phyloP scores from a whole-genome alignment of 352 stramenopile species.

The Globisporangium irregulare region DNA sequence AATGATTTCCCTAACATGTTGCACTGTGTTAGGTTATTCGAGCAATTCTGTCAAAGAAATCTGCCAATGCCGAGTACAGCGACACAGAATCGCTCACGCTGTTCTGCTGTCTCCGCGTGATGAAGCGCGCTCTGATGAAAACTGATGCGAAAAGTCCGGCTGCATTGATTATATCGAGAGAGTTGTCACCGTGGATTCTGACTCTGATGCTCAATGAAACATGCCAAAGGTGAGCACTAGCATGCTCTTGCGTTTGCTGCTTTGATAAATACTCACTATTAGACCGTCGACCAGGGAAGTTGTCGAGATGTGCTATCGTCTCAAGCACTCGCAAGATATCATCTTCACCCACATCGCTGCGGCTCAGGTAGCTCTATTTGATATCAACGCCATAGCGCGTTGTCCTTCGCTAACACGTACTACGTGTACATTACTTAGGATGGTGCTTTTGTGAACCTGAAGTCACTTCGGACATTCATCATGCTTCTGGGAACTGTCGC shows the following conservation, averaged over 20 bases:
- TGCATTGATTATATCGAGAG: background rate
- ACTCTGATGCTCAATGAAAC: background rate
- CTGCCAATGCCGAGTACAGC: background rate
- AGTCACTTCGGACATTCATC: background rate
- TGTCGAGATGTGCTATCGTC: background rate
- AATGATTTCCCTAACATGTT: background rate
- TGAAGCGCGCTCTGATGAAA: background rate
- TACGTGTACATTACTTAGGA: background rate
- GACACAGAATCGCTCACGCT: background rate
- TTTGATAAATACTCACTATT: background rate
- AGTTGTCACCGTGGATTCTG: background rate
- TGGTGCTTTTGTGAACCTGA: background rate
- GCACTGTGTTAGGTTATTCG: background rate
- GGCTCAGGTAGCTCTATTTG: background rate
- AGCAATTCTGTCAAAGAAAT: background rate
- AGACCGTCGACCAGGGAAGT: background rate
- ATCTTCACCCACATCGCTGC: background rate
- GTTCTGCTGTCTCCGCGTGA: background rate
- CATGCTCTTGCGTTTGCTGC: background rate
- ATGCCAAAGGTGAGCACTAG: background rate
- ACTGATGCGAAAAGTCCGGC: background rate
- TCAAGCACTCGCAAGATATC: background rate
- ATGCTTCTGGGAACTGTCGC: background rate
- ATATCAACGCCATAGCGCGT: background rate
- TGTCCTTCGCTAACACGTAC: background rate